These are phyloP conservation scores for Stylosanthes scabra DNA, from an alignment of 331 rosid genomes.

Conservation along the genomic window DNA sequence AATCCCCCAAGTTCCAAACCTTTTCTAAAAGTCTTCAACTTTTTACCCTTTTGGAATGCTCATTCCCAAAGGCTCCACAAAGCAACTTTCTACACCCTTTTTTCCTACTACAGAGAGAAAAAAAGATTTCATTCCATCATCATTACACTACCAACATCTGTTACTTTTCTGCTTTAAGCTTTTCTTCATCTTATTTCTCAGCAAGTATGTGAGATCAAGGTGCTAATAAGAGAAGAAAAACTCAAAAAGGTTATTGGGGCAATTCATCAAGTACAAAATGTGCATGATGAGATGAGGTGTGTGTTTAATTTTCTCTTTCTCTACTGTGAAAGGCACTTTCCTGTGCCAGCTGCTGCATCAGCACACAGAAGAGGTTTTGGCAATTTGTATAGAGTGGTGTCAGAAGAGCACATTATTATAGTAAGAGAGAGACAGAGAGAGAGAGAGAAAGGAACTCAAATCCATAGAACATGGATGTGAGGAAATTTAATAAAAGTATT, in stretches of 20 bases:
- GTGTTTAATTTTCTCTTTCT: not conserved
- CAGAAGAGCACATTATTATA: not conserved
- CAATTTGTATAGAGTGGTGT: not conserved
- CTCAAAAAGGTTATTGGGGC: not conserved
- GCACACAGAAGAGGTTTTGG: not conserved
- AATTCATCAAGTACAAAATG: not conserved
- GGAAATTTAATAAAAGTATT: constrained; percentile 1
- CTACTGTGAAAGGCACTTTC: not conserved
- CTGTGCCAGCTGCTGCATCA: not conserved
- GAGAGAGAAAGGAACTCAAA: constrained; percentile 5
- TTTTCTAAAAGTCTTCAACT: constrained; percentile 17
- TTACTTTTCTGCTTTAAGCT: constrained; percentile 38
- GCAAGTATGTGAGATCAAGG: constrained; percentile 25
- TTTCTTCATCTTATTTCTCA: not conserved
- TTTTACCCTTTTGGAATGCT: constrained; percentile 23
- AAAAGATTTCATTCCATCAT: constrained; percentile 22
- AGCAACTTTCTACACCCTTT: constrained; percentile 31
- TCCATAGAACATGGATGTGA: constrained; percentile 27
- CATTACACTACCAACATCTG: not conserved
- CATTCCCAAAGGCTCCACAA: constrained; percentile 32
- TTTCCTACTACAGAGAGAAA: constrained; percentile 12
- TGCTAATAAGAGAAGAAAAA: not conserved
- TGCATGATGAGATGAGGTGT: not conserved
- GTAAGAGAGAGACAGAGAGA: no score
- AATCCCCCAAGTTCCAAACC: constrained; percentile 6